Evolutionary conservation across 306 rosid genomes (phyloP), one percentile per base, ranked within the genome.

Genomic region (Cotoneaster glaucophyllus): DNA sequence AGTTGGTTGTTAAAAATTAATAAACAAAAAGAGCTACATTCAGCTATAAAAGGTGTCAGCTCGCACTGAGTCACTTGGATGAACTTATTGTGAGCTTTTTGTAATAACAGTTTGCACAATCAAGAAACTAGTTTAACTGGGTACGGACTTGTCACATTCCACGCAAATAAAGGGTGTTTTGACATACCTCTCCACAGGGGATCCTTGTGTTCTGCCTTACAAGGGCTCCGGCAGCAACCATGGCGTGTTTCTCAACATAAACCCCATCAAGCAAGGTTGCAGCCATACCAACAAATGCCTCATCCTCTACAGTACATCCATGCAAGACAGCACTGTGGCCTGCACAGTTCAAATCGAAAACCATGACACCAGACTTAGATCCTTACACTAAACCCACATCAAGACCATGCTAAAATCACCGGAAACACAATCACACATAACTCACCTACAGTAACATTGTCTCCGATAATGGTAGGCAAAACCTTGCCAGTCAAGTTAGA

Each of bases 151-250:
- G 11, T 37, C 64, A 12, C 24, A n/a, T 67, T 67, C 25, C 45
- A n/a, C 3, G 67, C 18, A 62, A 50, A 25, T 24, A 71, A 77
- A 56, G 18, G 11, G 66, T 31, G 63, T 21, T 58, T 74, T 45
- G 61, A 72, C 90, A 77, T 67, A 93, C 98, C 97, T 94, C 97
- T 79, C 98, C 98, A 77, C 84, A 90, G 29, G 97, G 98, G 73
- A 94, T 86, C 79, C 94, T 90, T 44, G 97, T 88, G 77, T 92
- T 92, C 84, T 94, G 98, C 82, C 93, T 82, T 32, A 94, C 97
- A 80, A 90, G 96, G 71, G 98, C 98, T 80, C 98, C 97, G 41
- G 96, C 97, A 77, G 95, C 96, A 81, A 94, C 96, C 97, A 94
- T 92, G 68, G 97, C 95, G 75, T 94, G 90, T 78, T 84, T 94